Conservation (phyloP, 164 flowering plant genomes). For the grape (Vitis vinifera) region DNA sequence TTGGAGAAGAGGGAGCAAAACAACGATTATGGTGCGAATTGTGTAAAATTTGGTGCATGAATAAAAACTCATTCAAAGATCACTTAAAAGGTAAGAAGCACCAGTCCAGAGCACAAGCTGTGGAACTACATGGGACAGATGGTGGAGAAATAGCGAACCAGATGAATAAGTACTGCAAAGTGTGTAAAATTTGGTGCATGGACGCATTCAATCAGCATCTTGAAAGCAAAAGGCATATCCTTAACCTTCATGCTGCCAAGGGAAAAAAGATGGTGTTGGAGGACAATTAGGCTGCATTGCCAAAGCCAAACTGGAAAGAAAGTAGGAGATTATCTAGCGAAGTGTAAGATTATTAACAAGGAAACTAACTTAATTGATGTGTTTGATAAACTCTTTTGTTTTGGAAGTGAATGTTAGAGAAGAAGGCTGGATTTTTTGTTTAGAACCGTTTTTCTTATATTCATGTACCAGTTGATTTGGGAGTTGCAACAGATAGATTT, state of each 20-base stretch:
- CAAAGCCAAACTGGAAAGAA: not conserved
- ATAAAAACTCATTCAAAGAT: not conserved
- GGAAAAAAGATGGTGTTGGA: not conserved
- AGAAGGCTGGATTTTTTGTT: no score
- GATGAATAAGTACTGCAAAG: not conserved
- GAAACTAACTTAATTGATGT: no score
- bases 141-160: not conserved
- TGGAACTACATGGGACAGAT: not conserved
- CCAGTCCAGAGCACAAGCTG: not conserved
- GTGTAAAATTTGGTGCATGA: slow-evolving; percentile 14
- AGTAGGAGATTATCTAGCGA: not conserved
- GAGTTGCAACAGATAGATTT: no score
- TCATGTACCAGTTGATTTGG: no score
- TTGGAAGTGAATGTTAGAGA: no score
- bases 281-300: not conserved
- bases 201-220: not conserved
- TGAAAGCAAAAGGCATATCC: slow-evolving; percentile 10
- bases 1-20: not conserved
- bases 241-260: not conserved
- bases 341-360: no score
- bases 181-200: slow-evolving; percentile 12
- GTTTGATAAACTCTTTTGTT: no score
- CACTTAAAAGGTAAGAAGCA: slow-evolving; percentile 19
- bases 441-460: no score
- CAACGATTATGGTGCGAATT: slow-evolving; percentile 12